These are phyloP conservation scores for Silybum marianum DNA, from an alignment of 129 eudicot species.

Conservation along the genomic window DNA sequence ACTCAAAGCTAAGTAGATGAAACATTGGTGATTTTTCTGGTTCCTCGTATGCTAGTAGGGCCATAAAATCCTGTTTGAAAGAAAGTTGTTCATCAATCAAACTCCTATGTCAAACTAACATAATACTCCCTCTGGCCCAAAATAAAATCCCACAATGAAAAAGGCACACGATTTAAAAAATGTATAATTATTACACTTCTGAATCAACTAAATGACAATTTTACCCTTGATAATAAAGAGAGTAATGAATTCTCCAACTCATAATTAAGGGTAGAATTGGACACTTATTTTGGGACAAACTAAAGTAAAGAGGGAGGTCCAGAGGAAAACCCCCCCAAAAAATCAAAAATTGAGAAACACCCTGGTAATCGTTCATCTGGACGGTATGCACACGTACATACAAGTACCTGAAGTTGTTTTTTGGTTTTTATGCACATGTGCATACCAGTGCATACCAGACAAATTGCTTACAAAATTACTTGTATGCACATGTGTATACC, in stretches of 20 bases:
- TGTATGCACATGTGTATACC: no score
- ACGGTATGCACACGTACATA: no score
- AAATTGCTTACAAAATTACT: no score
- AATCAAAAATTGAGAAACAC: no score
- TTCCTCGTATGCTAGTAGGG: conserved; percentile 81
- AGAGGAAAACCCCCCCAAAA: no score
- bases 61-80: conserved; percentile 71
- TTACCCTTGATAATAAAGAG: background rate
- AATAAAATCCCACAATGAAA: background rate
- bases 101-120: background rate
- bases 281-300: background rate
- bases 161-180: background rate
- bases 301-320: background rate
- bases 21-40: conserved; percentile 96
- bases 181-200: background rate
- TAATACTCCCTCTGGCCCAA: background rate
- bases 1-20: conserved; percentile 73
- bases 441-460: no score
- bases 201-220: background rate
- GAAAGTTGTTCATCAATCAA: conserved; percentile 6
- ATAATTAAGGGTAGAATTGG: background rate
- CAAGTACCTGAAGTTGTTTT: no score
- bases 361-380: no score
- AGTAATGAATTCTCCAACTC: background rate
- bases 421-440: no score